phyloP scores from a whole-genome alignment of 75 land plant genomes.

The Ceratopteris richardii region DNA sequence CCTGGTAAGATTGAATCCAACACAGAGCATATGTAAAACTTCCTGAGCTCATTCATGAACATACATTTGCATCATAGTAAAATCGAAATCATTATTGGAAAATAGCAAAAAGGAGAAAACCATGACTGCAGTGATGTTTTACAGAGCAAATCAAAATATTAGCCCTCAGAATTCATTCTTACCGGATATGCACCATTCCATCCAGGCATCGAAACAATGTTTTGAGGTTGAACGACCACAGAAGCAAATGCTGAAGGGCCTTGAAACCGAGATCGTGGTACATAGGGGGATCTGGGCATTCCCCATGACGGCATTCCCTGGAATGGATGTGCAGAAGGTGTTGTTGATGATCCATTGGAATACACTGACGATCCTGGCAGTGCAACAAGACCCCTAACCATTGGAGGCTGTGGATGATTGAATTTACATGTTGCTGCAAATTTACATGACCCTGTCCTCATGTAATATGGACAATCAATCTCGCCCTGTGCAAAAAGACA shows the following conservation, averaged over 20 bases:
- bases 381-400: constrained; percentile 33
- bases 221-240: constrained; percentile 61
- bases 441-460: constrained; percentile 79
- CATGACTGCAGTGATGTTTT: no score
- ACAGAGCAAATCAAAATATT: no score
- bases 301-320: constrained; percentile 46
- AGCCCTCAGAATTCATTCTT: constrained; percentile 14
- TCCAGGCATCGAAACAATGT: constrained; percentile 70
- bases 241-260: constrained; percentile 9
- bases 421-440: constrained; percentile 82
- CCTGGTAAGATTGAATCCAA: no score
- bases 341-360: constrained; percentile 30
- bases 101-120: no score
- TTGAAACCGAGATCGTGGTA: constrained; percentile 35
- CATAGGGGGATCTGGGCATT: constrained; percentile 27
- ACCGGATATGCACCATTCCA: constrained; percentile 75
- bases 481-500: constrained; percentile 47
- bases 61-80: no score
- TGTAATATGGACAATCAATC: constrained; percentile 75
- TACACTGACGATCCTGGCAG: constrained; percentile 25
- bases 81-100: no score
- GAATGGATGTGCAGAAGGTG: constrained; percentile 28
- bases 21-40: no score
- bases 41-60: no score
- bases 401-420: constrained; percentile 71